Conservation (phyloP, 1,284 basidiomycete genomes). For the Microbotryum saponariae region DNA sequence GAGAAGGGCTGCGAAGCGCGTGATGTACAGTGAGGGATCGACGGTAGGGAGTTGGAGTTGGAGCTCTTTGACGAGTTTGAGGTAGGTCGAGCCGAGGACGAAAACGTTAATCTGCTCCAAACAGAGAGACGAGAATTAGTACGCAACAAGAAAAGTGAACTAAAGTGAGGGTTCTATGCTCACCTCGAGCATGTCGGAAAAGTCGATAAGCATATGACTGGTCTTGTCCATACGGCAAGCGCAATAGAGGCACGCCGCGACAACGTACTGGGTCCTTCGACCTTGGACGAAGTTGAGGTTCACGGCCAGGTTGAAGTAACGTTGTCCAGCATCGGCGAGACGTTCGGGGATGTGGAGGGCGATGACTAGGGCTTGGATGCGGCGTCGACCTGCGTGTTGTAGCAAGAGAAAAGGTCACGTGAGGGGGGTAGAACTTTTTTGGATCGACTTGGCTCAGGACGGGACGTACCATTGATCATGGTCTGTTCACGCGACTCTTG, state of each 20-base stretch:
- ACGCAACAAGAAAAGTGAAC: conserved; percentile 4
- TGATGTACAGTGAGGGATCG: conserved; percentile 95
- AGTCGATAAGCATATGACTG: conserved; percentile 97
- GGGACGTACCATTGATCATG: conserved; percentile 67
- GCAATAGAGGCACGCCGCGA: conserved; percentile 91
- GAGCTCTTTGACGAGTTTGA: conserved; percentile 84
- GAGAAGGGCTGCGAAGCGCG: conserved; percentile 89
- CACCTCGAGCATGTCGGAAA: conserved; percentile 83
- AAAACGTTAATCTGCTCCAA: conserved; percentile 83
- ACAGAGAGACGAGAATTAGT: too few species aligned
- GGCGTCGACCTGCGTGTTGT: conserved; percentile 56
- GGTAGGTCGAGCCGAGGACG: conserved; percentile 89
- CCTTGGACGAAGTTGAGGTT: conserved; percentile 92
- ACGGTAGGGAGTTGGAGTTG: conserved; percentile 75
- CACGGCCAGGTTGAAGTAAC: conserved; percentile 87
- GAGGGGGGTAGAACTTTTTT: neutral
- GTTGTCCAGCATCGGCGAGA: conserved; percentile 70
- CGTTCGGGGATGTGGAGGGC: conserved; percentile 70
- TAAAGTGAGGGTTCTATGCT: conserved; percentile 30
- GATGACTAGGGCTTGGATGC: conserved; percentile 71
- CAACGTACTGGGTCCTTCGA: conserved; percentile 81
- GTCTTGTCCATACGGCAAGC: conserved; percentile 82
- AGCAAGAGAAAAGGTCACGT: neutral
- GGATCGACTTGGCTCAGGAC: neutral
- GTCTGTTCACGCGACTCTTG: conserved; percentile 78